These are phyloP conservation scores for Sugiyamaella chiloensis DNA, from an alignment of 805 yeast species.

Conservation along the genomic window DNA sequence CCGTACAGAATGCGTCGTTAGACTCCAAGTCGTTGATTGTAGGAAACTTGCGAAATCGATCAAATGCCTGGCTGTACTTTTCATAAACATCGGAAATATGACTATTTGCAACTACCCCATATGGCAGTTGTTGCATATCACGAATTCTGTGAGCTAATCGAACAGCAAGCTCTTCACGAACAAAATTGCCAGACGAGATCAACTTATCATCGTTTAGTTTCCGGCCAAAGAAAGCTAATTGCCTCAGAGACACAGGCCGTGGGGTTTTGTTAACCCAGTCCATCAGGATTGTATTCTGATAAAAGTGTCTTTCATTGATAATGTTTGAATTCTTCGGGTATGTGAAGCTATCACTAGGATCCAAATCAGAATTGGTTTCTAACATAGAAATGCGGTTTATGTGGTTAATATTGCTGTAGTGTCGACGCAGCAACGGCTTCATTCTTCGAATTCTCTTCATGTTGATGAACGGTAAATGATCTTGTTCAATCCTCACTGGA, in stretches of 20 bases:
- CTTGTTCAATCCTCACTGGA: too few species aligned
- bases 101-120: slow-evolving; percentile 76
- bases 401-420: slow-evolving; percentile 7
- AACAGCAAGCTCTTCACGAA: slow-evolving; percentile 77
- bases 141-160: slow-evolving; percentile 76
- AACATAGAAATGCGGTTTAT: slow-evolving; percentile 21
- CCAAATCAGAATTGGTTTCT: slow-evolving; percentile 13
- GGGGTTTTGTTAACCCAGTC: slow-evolving; percentile 65
- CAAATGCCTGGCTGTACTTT: slow-evolving; percentile 83
- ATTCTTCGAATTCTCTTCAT: too few species aligned
- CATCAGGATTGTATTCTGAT: slow-evolving; percentile 69
- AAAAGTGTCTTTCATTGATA: slow-evolving; percentile 72
- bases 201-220: slow-evolving; percentile 72
- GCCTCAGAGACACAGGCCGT: slow-evolving; percentile 86
- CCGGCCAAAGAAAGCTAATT: slow-evolving; percentile 85
- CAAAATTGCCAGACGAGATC: slow-evolving; percentile 82
- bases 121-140: slow-evolving; percentile 80
- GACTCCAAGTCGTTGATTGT: slow-evolving; percentile 66
- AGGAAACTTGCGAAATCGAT: slow-evolving; percentile 73
- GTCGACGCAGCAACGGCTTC: too few species aligned
- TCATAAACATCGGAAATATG: slow-evolving; percentile 88
- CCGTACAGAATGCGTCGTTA: slow-evolving; percentile 67
- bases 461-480: too few species aligned
- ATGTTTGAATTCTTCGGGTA: slow-evolving; percentile 40
- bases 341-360: slow-evolving; percentile 22